A percentile compares a stretch with the other conserved stretches of the same genome.
phyloP scores from a whole-genome alignment of 169 alveolate species.

The Miamiensis avidus region DNA sequence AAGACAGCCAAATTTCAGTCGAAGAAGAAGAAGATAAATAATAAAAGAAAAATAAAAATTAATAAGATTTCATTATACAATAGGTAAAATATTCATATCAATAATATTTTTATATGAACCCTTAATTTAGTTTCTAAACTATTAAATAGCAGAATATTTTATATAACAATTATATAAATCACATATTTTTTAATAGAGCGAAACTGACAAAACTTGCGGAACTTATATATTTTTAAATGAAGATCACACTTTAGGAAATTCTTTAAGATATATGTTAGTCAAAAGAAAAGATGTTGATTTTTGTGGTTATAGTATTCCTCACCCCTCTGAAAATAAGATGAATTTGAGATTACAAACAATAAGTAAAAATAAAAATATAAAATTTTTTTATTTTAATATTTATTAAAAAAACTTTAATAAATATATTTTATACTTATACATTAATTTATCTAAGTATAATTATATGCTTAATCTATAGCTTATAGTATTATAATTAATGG shows the following conservation, averaged over 20 bases:
- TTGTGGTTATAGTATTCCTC: constrained; percentile 75
- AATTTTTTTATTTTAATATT: neutral
- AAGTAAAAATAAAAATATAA: neutral
- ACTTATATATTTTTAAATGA: constrained; percentile 67
- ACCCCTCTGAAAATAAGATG: constrained; percentile 74
- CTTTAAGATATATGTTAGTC: constrained; percentile 57
- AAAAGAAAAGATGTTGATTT: constrained; percentile 65
- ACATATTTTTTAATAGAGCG: neutral
- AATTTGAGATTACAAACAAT: constrained; percentile 64
- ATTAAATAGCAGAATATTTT: no score
- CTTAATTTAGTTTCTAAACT: neutral
- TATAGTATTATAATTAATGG: no score
- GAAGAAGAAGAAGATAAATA: neutral
- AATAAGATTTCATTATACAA: neutral
- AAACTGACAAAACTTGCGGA: constrained; percentile 34
- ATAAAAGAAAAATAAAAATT: no score
- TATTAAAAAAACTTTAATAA: neutral
- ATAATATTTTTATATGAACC: neutral
- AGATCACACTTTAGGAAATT: constrained; percentile 78
- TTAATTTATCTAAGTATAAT: no score
- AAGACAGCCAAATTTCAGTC: neutral
- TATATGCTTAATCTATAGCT: no score
- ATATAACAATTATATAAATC: no score
- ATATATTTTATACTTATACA: no score
- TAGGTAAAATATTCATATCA: neutral